Base-by-base conservation (phyloP, 805 yeast genomes). In the Priceomyces castillae region DNA sequence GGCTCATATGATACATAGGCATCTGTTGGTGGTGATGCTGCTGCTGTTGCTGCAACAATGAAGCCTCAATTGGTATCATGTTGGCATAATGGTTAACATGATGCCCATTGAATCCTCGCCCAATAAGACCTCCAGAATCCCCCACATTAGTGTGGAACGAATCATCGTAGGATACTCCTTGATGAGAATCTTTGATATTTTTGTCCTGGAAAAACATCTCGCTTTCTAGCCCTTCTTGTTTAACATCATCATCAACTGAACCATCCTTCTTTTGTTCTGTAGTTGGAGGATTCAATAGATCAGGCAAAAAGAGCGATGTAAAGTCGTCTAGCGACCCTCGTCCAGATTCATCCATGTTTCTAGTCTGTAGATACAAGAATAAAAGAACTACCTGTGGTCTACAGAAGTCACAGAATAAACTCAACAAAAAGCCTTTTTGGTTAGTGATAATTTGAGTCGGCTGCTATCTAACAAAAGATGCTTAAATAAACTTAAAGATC, bases 301-400 rank as follows among this genome's bases (percentile, higher is more conserved):
- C 74, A 2, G 73, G 74, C 23, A 71, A 54, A 39, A 71, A 71
- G 34, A 71, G 56, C 33, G 73, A 61, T 37, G 74, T 66, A 17
- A 71, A 57, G 50, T 71, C 76, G 46, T 71, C 74, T 41, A 65
- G 56, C 33, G 37, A 34, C 15, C 58, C 49, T 22, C 61, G 44
- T 12, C 39, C 45, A 10, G 42, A 33, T 34, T 37, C 42, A 31
- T 44, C 36, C 47, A 44, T 41, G 15, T 16, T 37, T 37, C n/a
- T 15, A 18, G 15, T 22, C 9, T 22, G 9, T 22, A 12, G n/a
- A n/a, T n/a, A n/a, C n/a, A n/a, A n/a, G n/a, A n/a, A n/a, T n/a
- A n/a, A n/a, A n/a, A n/a, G n/a, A n/a, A n/a, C n/a, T n/a, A n/a
- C n/a, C n/a, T 22, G 25, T 22, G 25, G 6, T 22, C 6, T 22